Percentiles rank a stretch among this genome's conserved stretches.
These are phyloP conservation scores for cucumber (Cucumis sativus) DNA, from an alignment of 306 rosid genomes.

Conservation along the genomic window DNA sequence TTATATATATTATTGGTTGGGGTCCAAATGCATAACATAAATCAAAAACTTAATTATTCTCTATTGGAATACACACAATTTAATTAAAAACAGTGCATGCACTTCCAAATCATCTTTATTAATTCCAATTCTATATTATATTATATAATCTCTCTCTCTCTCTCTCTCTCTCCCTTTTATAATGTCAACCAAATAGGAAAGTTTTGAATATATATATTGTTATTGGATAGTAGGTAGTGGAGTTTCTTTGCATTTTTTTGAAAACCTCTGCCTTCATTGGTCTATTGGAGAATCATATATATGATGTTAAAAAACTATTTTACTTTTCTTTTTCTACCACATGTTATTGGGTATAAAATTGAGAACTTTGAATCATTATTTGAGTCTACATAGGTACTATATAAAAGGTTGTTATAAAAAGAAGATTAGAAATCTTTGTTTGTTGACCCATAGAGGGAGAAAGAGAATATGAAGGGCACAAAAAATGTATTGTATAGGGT, in stretches of 20 bases:
- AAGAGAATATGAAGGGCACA: too few species aligned
- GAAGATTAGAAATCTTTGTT: too few species aligned
- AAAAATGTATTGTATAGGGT: neutral
- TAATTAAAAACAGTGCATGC: neutral
- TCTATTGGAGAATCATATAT: neutral
- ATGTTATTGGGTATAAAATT: too few species aligned
- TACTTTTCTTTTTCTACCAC: too few species aligned
- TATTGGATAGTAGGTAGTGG: neutral
- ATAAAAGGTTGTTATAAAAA: too few species aligned
- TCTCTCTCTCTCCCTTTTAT: neutral
- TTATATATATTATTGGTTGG: neutral
- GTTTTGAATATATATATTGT: neutral
- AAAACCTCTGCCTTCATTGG: neutral
- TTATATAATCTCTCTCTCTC: too few species aligned
- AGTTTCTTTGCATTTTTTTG: neutral
- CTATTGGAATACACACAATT: neutral
- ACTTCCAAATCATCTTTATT: neutral
- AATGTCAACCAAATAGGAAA: neutral
- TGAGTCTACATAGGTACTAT: too few species aligned
- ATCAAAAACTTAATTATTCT: neutral
- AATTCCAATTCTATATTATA: neutral
- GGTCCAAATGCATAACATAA: neutral
- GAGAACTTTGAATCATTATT: too few species aligned
- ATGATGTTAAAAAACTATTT: too few species aligned
- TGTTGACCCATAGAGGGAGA: too few species aligned